Percentiles rank a stretch among this genome's conserved stretches.
Conservation (phyloP, 768 basidiomycete genomes). For the Tephrocybe rancida region DNA sequence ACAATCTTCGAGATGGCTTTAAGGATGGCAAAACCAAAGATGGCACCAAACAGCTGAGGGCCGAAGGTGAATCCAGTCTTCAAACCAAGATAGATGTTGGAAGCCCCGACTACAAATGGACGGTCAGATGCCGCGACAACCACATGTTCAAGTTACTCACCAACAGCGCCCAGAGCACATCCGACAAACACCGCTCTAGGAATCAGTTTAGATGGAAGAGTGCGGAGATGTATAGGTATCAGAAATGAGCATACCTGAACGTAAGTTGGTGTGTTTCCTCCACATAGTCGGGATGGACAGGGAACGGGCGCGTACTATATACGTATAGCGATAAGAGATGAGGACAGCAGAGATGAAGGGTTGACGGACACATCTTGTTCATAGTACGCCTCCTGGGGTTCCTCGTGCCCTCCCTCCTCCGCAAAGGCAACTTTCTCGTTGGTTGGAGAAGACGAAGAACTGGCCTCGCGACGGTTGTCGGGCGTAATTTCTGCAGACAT, state of each 20-base stretch:
- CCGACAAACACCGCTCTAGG: conserved; percentile 51
- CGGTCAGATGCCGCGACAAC: neutral
- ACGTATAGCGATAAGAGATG: neutral
- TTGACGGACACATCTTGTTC: conserved; percentile 40
- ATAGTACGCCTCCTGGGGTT: conserved; percentile 26
- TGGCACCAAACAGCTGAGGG: conserved; percentile 61
- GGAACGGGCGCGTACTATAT: conserved; percentile 50
- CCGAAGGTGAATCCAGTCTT: conserved; percentile 74
- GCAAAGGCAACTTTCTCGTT: conserved; percentile 28
- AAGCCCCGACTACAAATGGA: conserved; percentile 45
- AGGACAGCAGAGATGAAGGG: neutral
- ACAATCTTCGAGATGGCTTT: conserved; percentile 54
- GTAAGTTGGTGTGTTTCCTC: conserved; percentile 57
- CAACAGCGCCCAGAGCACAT: conserved; percentile 50
- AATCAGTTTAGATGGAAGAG: neutral
- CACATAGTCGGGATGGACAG: conserved; percentile 46
- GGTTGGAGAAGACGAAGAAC: conserved; percentile 5
- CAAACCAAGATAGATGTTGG: conserved; percentile 68
- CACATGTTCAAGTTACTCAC: conserved; percentile 16
- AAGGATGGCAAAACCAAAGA: conserved; percentile 63
- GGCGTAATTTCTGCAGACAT: conserved; percentile 12
- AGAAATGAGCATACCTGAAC: conserved; percentile 32
- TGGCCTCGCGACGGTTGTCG: neutral
- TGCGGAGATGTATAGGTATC: neutral
- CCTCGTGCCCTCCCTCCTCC: conserved; percentile 16